Conservation (phyloP, 108 stramenopile species). For the Bacterosira constricta region DNA sequence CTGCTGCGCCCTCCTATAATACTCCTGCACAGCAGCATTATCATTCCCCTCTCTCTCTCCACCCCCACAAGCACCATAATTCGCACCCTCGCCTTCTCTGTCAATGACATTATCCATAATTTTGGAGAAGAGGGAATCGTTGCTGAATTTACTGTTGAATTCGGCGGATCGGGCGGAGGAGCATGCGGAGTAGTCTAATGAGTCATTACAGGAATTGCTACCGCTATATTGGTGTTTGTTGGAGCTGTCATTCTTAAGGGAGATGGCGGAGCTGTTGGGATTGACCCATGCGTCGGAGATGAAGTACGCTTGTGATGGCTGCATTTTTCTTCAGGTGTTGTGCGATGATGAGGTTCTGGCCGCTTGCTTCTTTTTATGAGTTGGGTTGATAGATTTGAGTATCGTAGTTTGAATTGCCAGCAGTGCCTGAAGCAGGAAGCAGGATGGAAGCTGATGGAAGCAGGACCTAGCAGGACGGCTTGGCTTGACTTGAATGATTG, state of each 20-base stretch:
- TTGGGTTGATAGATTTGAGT: no score
- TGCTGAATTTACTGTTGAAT: conserved; percentile 23
- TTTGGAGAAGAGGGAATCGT: conserved; percentile 43
- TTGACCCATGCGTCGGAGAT: conserved; percentile 23
- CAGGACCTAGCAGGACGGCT: no score
- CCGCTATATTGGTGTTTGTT: conserved; percentile 13
- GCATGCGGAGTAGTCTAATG: conserved; percentile 41
- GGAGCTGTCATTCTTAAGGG: no score
- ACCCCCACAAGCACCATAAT: background rate
- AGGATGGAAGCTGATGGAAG: no score
- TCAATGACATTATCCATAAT: conserved; percentile 51
- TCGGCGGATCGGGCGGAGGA: conserved; percentile 34
- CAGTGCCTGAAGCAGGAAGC: no score
- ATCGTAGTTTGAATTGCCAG: no score
- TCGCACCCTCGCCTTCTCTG: conserved; percentile 30
- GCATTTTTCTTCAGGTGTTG: no score
- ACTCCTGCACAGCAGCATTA: conserved; percentile 31
- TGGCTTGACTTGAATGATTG: no score
- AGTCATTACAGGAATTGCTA: conserved; percentile 39
- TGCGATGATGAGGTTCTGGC: no score
- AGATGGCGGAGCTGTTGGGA: conserved; percentile 14
- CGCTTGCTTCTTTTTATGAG: no score
- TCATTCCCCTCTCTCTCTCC: background rate
- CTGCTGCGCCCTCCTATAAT: conserved; percentile 28
- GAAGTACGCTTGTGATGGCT: conserved; percentile 18